Conservation (phyloP, 1,284 basidiomycete genomes). For the Rhodotorula sp. region DNA sequence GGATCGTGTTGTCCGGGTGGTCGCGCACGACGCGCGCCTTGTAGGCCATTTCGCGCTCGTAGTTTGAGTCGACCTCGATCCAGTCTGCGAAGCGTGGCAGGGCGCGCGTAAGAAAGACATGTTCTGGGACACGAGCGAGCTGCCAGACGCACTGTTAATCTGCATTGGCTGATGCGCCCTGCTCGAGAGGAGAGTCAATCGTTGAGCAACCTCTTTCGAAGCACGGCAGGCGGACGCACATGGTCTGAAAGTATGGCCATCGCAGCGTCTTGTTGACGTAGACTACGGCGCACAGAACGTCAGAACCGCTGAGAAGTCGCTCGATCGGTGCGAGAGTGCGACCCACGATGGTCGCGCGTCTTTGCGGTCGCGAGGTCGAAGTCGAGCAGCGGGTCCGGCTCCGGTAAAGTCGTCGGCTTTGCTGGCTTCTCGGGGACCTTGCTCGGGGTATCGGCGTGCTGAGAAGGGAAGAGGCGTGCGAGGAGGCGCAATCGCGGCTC, state of each 20-base stretch:
- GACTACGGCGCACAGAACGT: not conserved
- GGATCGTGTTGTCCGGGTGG: conserved; percentile 52
- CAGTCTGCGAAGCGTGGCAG: conserved; percentile 45
- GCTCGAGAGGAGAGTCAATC: not conserved
- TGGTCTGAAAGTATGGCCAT: conserved; percentile 43
- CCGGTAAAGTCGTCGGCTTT: conserved; percentile 28
- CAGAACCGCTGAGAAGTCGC: not conserved
- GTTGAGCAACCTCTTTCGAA: not conserved
- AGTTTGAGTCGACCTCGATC: conserved; percentile 56
- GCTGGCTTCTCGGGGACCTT: too few species aligned
- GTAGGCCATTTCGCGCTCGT: conserved; percentile 50
- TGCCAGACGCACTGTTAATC: conserved; percentile 42
- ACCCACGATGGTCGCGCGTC: conserved; percentile 40
- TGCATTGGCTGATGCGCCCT: conserved; percentile 54
- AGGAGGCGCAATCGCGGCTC: not conserved
- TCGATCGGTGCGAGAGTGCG: not conserved
- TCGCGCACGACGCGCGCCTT: conserved; percentile 52
- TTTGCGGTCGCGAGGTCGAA: conserved; percentile 47
- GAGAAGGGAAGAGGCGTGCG: not conserved
- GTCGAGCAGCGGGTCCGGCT: conserved; percentile 49
- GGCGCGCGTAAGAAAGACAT: too few species aligned
- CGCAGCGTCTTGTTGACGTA: conserved; percentile 18
- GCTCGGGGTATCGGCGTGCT: too few species aligned
- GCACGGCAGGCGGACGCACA: conserved; percentile 8
- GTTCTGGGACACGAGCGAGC: not conserved